A percentile compares a stretch with the other conserved stretches of the same genome.
These are phyloP conservation scores for Kluyveromyces sp. DNA, from an alignment of 1,139 yeast genomes.

Conservation along the genomic window DNA sequence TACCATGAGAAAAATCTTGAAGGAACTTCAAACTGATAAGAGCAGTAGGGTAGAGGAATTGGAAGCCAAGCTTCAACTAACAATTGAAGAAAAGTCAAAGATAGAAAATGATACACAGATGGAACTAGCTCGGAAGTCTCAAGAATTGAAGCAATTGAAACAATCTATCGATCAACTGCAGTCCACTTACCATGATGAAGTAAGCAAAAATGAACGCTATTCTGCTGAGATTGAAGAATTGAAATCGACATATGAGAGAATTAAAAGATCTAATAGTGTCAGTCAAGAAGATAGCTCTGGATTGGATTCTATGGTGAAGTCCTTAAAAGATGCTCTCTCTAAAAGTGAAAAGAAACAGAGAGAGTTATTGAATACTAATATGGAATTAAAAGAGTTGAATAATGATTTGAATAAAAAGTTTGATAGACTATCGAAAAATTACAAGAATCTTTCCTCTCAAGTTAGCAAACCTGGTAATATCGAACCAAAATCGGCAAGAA, in stretches of 20 bases:
- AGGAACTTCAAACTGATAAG: slow-evolving; percentile 59
- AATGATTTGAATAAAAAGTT: slow-evolving; percentile 62
- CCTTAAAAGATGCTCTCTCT: slow-evolving; percentile 47
- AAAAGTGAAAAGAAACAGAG: slow-evolving; percentile 43
- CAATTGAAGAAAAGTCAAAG: slow-evolving; percentile 53
- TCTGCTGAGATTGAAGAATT: slow-evolving; percentile 27
- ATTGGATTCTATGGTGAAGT: slow-evolving; percentile 30
- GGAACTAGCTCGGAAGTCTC: slow-evolving; percentile 39
- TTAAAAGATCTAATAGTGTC: slow-evolving; percentile 22
- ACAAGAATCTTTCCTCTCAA: slow-evolving; percentile 52
- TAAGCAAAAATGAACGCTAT: slow-evolving; percentile 33
- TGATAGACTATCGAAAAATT: slow-evolving; percentile 59
- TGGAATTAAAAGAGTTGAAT: slow-evolving; percentile 50
- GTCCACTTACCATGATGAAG: slow-evolving; percentile 22
- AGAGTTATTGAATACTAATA: slow-evolving; percentile 52
- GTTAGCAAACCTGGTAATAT: slow-evolving; percentile 35
- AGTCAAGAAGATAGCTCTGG: slow-evolving; percentile 24
- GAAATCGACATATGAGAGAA: slow-evolving; percentile 16
- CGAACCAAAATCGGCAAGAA: slow-evolving; percentile 17
- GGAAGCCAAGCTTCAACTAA: slow-evolving; percentile 34
- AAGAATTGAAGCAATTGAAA: slow-evolving; percentile 29
- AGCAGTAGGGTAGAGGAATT: slow-evolving; percentile 42
- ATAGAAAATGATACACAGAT: slow-evolving; percentile 48
- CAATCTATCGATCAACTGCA: slow-evolving; percentile 27
- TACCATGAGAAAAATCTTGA: slow-evolving; percentile 58